phyloP scores from a whole-genome alignment of 2,329 filamentous ascomycete species.

The Ophiostoma quercus region DNA sequence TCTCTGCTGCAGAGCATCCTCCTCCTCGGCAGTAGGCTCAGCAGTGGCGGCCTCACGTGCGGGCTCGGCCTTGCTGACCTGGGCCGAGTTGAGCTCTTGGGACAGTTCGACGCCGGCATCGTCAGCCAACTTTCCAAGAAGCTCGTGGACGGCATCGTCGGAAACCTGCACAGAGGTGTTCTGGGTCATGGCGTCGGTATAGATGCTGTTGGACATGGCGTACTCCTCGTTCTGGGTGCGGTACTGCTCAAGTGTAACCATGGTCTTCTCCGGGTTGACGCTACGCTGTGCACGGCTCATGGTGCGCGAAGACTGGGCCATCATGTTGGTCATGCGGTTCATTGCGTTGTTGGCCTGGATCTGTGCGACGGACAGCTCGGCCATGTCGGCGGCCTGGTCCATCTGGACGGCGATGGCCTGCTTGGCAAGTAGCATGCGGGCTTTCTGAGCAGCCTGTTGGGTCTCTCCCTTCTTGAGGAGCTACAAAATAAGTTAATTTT shows the following conservation, averaged over 20 bases:
- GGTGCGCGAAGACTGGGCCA: slow-evolving; percentile 54
- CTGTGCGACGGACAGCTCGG: slow-evolving; percentile 54
- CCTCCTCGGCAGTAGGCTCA: slow-evolving; percentile 70
- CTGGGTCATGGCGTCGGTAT: slow-evolving; percentile 77
- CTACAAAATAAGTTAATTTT: slow-evolving; percentile 24
- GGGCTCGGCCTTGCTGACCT: slow-evolving; percentile 54
- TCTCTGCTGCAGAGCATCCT: slow-evolving; percentile 65
- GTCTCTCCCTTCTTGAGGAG: slow-evolving; percentile 59
- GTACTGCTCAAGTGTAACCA: slow-evolving; percentile 57
- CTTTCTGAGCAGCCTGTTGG: slow-evolving; percentile 59
- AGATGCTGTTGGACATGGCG: slow-evolving; percentile 64
- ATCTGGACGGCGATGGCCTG: slow-evolving; percentile 59
- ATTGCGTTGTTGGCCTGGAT: slow-evolving; percentile 61
- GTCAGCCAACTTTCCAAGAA: slow-evolving; percentile 81
- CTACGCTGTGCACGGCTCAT: slow-evolving; percentile 55
- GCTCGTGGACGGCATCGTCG: slow-evolving; percentile 78
- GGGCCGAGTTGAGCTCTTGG: slow-evolving; percentile 61
- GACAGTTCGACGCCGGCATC: slow-evolving; percentile 80
- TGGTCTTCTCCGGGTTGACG: slow-evolving; percentile 57
- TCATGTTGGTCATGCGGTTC: slow-evolving; percentile 62
- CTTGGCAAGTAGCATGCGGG: slow-evolving; percentile 57
- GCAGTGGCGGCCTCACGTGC: slow-evolving; percentile 47
- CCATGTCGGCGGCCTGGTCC: slow-evolving; percentile 61
- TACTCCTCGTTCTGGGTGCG: slow-evolving; percentile 59
- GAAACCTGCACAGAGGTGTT: slow-evolving; percentile 68